Conservation (phyloP, 768 basidiomycete species). For the Paxillus involutus region DNA sequence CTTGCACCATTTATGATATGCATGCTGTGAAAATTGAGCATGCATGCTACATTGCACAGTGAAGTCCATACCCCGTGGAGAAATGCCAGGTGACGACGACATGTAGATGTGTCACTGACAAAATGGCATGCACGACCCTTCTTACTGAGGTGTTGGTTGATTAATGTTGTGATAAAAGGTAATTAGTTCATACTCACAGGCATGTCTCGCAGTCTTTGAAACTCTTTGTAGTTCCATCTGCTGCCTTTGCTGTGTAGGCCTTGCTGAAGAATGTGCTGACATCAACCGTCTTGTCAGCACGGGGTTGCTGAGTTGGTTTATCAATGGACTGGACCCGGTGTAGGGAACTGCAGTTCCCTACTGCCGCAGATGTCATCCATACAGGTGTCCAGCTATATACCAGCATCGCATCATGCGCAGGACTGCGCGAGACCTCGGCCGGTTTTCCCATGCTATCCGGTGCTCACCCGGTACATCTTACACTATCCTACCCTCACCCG, state of each 20-base stretch:
- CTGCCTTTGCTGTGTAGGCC: neutral
- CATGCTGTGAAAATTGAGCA: slow-evolving; percentile 1
- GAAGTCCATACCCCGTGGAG: neutral
- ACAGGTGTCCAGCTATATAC: too few relatives aligned
- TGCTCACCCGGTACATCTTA: too few relatives aligned
- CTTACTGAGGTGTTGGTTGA: neutral
- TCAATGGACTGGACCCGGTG: slow-evolving; percentile 5
- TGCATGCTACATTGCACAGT: neutral
- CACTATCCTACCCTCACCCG: too few relatives aligned
- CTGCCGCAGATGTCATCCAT: too few relatives aligned
- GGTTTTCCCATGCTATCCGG: too few relatives aligned
- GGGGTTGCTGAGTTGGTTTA: neutral
- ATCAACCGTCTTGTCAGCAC: neutral
- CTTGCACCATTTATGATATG: slow-evolving; percentile 30
- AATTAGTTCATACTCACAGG: neutral
- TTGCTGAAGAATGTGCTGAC: neutral
- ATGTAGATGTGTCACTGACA: neutral
- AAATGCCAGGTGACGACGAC: neutral
- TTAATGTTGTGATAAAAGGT: neutral
- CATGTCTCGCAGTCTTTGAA: neutral
- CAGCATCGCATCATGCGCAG: too few relatives aligned
- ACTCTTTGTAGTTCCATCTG: neutral
- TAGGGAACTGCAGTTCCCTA: too few relatives aligned
- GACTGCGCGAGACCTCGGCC: too few relatives aligned
- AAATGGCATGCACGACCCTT: neutral